A percentile compares a stretch with the other conserved stretches of the same genome.
Conservation (phyloP, 169 alveolate species). For the Plasmodium gallinaceum region DNA sequence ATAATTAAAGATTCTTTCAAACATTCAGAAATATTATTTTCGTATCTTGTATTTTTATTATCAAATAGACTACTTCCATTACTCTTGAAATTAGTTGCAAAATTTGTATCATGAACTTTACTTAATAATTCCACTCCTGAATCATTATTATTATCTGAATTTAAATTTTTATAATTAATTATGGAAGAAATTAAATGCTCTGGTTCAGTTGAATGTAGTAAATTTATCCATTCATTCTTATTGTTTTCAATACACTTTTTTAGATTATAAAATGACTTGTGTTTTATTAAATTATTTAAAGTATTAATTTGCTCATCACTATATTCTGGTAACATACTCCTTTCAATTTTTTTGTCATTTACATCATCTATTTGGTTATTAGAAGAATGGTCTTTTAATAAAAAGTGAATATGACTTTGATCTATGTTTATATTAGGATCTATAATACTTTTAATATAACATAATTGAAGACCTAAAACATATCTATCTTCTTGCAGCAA, state of each 20-base stretch:
- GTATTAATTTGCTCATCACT: slow-evolving; percentile 61
- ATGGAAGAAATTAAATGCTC: slow-evolving; percentile 49
- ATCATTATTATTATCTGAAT: slow-evolving; percentile 6
- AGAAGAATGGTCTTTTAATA: slow-evolving; percentile 77
- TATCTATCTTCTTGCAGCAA: slow-evolving; percentile 75
- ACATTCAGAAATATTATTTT: slow-evolving; percentile 45
- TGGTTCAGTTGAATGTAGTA: slow-evolving; percentile 74
- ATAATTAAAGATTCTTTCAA: slow-evolving; percentile 82
- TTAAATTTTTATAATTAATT: slow-evolving; percentile 7
- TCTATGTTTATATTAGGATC: slow-evolving; percentile 19
- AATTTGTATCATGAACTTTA: background rate
- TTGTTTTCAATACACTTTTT: slow-evolving; percentile 36
- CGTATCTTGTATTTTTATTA: slow-evolving; percentile 19
- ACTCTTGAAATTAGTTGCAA: background rate
- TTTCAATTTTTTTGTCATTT: slow-evolving; percentile 18
- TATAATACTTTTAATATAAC: slow-evolving; percentile 68
- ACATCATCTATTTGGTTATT: slow-evolving; percentile 37
- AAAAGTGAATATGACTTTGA: slow-evolving; percentile 27
- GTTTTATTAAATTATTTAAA: slow-evolving; percentile 31
- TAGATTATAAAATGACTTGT: slow-evolving; percentile 51
- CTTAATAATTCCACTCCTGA: slow-evolving; percentile 18
- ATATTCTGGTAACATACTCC: slow-evolving; percentile 59
- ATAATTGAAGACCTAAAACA: slow-evolving; percentile 53
- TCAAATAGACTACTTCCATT: background rate
- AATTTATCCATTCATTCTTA: slow-evolving; percentile 52